phyloP scores from a whole-genome alignment of 176 grass and related monocot species.

The Sorghum bicolor region Sorghum_bicolor_NCBIv3 NC_012871.2:50692501-50693000 shows the following conservation, averaged over 20 bases:
- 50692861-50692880: neutral
- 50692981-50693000: conserved; percentile 9
- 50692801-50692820: neutral
- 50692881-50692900: neutral
- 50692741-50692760: conserved; percentile 14
- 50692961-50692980: conserved; percentile 13
- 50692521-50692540: neutral
- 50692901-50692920: neutral
- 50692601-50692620: conserved; percentile 1
- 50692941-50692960: neutral
- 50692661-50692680: conserved; percentile 18
- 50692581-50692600: conserved; percentile 22
- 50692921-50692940: neutral
- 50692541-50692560: neutral
- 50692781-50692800: neutral
- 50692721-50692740: neutral
- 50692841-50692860: neutral
- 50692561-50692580: neutral
- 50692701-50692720: conserved; percentile 9
- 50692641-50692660: conserved; percentile 10
- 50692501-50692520: neutral
- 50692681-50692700: conserved; percentile 8
- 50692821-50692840: neutral
- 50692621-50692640: conserved; percentile 31
- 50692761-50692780: neutral